Base-by-base conservation (phyloP, 129 eudicot species). In the Logfia minima region DNA sequence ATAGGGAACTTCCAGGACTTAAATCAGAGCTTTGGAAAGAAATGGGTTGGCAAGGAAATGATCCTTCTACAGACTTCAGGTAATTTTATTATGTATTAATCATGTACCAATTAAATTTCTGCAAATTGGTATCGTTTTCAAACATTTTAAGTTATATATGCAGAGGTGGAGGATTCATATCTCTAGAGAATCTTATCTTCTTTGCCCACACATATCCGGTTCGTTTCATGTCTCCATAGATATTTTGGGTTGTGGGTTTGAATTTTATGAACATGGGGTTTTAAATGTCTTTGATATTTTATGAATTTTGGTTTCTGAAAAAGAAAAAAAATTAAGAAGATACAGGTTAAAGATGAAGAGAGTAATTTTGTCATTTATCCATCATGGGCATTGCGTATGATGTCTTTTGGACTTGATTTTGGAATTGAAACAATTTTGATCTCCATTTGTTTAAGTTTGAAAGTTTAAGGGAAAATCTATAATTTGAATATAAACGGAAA, bases 31-130 rank as follows among this genome's bases (percentile, higher is more conserved):
- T 76, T 64, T 95, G 99, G 99, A 95, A 95, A 85, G 99, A 95
- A 51, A 95, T 95, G 99, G 99, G 99, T 18, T 95, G 99, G 99
- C 99, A 95, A 82, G 99, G 99, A 81, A 60, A 85, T 72, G 99
- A 95, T 79, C 99, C 99, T 70, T 89, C 99, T 45, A 95, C 99
- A 66, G 99, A 95, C 77, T 95, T 95, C 80, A 89, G 99, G 99
- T 92, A 72, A 70, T 35, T 29, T 24, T 75, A 41, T 9, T 19
- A 13, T 48, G 48, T 61, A 51, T 55, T 39, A 68, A 35, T 9
- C 43, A 59, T 32, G 43, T 45, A 29, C 24, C 43, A 71, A 35
- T 23, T n/a, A 8, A 34, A 18, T 51, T 18, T 61, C 32, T 48
- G 26, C 71, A 61, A 73, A 71, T 61, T 76, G 29, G 52, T 56